Conservation (phyloP, 2,329 filamentous ascomycete species). For the Hypoxylon sp. region DNA sequence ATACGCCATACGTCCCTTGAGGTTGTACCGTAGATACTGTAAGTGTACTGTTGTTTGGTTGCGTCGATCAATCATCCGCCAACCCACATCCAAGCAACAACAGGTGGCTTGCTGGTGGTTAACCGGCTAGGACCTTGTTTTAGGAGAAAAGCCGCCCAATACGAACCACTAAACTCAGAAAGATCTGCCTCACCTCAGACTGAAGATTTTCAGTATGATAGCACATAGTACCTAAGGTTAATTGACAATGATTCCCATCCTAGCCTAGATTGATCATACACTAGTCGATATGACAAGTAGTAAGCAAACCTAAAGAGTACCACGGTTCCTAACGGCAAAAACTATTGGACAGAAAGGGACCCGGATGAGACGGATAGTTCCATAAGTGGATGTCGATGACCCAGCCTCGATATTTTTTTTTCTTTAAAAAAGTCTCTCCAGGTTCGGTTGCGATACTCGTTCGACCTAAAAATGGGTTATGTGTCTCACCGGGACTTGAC, state of each 20-base stretch:
- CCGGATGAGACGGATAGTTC: conserved; percentile 45
- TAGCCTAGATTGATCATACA: conserved; percentile 5
- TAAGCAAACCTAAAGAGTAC: conserved; percentile 25
- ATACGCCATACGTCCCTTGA: conserved; percentile 40
- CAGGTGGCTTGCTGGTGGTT: conserved; percentile 13
- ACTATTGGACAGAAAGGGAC: conserved; percentile 35
- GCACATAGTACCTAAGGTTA: conserved; percentile 1
- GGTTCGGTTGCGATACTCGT: conserved; percentile 6
- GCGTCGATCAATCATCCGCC: conserved; percentile 40
- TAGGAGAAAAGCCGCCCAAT: conserved; percentile 27
- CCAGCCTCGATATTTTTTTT: conserved; percentile 38
- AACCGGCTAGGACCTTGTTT: conserved; percentile 21
- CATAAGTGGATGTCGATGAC: conserved; percentile 38
- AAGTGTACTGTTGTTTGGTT: conserved; percentile 14
- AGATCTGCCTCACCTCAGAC: conserved; percentile 33
- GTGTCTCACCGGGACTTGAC: conserved; percentile 35
- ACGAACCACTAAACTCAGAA: conserved; percentile 15
- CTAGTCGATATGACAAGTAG: conserved; percentile 18
- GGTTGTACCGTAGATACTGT: conserved; percentile 36
- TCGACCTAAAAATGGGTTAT: conserved; percentile 25
- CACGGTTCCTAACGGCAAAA: conserved; percentile 23
- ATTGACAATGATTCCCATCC: conserved; percentile 18
- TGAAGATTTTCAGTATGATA: conserved; percentile 16
- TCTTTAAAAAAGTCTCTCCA: conserved; percentile 2
- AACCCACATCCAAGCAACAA: conserved; percentile 22